phyloP scores from a whole-genome alignment of 306 rosid genomes.

The Canavalia gladiata region DNA sequence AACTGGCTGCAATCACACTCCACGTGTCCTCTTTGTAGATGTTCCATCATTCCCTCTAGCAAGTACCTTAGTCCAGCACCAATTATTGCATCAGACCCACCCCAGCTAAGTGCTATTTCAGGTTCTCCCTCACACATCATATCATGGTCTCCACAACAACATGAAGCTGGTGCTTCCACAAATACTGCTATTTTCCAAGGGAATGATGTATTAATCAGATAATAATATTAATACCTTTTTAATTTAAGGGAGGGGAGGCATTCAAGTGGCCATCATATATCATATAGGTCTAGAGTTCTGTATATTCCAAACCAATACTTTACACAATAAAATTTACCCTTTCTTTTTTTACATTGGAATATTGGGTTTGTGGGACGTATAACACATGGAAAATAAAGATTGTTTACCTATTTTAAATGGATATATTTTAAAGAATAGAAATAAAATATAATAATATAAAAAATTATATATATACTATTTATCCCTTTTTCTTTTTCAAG shows the following conservation, averaged over 20 bases:
- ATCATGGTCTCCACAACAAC: constrained; percentile 31
- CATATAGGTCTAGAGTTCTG: background rate
- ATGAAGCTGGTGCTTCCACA: constrained; percentile 47
- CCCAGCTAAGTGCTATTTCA: constrained; percentile 23
- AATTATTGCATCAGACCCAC: constrained; percentile 31
- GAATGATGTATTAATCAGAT: constrained; percentile 20
- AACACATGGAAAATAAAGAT: background rate
- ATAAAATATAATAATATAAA: too few species aligned
- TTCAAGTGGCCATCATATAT: background rate
- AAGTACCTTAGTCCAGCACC: constrained; percentile 39
- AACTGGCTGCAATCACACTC: constrained; percentile 81
- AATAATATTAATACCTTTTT: background rate
- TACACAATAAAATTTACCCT: background rate
- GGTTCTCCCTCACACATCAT: constrained; percentile 34
- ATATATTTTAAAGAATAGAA: too few species aligned
- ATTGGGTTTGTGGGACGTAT: constrained; percentile 1
- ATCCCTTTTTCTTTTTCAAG: too few species aligned
- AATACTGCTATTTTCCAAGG: constrained; percentile 30
- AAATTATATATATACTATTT: too few species aligned
- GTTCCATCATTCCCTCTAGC: constrained; percentile 61
- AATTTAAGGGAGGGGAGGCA: background rate
- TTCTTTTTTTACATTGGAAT: constrained; percentile 1
- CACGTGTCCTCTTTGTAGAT: constrained; percentile 90
- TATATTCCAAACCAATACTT: background rate
- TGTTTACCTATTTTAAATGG: too few species aligned